A percentile compares a stretch with the other conserved stretches of the same genome.
Evolutionary conservation across 306 rosid species (phyloP).

Genomic region (Erythrophleum fordii): DNA sequence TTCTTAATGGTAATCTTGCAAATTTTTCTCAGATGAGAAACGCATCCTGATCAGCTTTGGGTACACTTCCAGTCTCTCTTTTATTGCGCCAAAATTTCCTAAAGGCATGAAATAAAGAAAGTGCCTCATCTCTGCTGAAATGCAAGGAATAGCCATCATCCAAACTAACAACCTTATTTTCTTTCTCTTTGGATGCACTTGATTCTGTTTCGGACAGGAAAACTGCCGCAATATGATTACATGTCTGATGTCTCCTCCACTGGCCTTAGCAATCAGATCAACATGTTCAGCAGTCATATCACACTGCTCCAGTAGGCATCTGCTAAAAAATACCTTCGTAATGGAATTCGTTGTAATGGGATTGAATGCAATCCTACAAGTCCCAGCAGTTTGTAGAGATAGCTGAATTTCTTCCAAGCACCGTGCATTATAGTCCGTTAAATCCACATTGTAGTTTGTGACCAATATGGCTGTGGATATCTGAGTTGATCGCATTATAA

Average conservation of each 20-base stretch:
- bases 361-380: conserved; percentile 95
- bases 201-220: conserved; percentile 68
- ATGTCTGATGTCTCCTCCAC: conserved; percentile 96
- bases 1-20: conserved; percentile 76
- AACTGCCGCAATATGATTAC: conserved; percentile 89
- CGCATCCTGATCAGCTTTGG: conserved; percentile 58
- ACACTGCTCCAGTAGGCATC: conserved; percentile 73
- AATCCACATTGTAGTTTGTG: conserved; percentile 72
- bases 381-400: conserved; percentile 84
- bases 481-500: conserved; percentile 66
- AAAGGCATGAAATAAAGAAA: conserved; percentile 85
- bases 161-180: conserved; percentile 36
- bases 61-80: conserved; percentile 62
- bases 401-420: conserved; percentile 66
- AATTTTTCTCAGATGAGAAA: conserved; percentile 58
- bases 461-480: conserved; percentile 85
- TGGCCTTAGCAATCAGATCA: conserved; percentile 78
- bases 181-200: conserved; percentile 48
- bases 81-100: conserved; percentile 97
- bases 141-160: conserved; percentile 56
- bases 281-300: conserved; percentile 64
- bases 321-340: conserved; percentile 69
- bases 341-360: conserved; percentile 77
- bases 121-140: conserved; percentile 88
- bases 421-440: conserved; percentile 59